phyloP scores from a whole-genome alignment of 805 yeast species.

The Saccharomyces paradoxus region DNA sequence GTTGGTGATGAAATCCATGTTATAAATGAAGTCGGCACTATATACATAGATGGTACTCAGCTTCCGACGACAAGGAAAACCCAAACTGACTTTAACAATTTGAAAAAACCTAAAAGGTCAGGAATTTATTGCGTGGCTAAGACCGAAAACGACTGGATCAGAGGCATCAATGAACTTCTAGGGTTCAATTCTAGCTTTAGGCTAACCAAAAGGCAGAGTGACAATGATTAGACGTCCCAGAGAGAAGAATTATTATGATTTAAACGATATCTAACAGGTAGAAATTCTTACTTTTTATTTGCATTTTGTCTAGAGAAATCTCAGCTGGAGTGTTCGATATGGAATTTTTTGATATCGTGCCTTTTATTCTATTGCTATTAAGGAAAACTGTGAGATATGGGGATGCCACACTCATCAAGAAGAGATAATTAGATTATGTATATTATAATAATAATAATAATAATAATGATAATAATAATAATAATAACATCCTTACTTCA shows the following conservation, averaged over 20 bases:
- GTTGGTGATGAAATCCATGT: conserved; percentile 79
- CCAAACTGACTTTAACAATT: conserved; percentile 13
- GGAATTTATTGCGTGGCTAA: conserved; percentile 88
- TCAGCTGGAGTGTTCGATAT: neutral
- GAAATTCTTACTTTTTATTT: neutral
- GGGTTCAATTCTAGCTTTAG: conserved; percentile 86
- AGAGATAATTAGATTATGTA: neutral
- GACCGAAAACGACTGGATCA: conserved; percentile 83
- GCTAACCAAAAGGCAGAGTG: conserved; percentile 26
- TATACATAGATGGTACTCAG: conserved; percentile 43
- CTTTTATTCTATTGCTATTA: neutral
- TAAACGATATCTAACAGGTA: neutral
- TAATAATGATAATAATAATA: neutral
- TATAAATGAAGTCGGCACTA: conserved; percentile 55
- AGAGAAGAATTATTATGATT: neutral
- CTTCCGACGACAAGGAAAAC: conserved; percentile 32
- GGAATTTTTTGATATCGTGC: neutral
- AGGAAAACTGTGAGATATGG: neutral
- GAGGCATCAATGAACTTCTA: conserved; percentile 74
- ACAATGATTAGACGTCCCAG: conserved; percentile 3
- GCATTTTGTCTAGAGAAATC: neutral
- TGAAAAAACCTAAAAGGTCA: conserved; percentile 24
- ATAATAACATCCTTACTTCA: neutral
- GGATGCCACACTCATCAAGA: neutral
- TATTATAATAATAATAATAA: neutral